Base-by-base conservation (phyloP, 129 eudicot species). In the Calendula officinalis region DNA sequence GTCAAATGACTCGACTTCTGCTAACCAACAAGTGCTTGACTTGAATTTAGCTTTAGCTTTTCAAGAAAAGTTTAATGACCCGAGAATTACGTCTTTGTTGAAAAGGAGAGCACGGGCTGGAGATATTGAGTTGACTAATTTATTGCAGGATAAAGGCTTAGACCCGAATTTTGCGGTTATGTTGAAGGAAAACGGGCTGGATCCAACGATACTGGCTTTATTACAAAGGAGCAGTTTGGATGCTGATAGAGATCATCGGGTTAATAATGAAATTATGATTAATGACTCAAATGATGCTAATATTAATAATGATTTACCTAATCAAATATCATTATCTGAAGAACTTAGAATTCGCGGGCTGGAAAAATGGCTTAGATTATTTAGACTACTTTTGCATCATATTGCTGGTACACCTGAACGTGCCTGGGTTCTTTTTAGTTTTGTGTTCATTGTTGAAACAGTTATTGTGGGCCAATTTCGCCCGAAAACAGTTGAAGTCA, bases 231-330 rank as follows among this genome's bases (percentile, higher is more conserved):
- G 99, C 71, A 94, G 99, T 82, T 73, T 94, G 76, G 99, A 94
- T 88, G 99, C 99, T 13, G 99, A 94, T 78, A 81, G 99, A 73
- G 96, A 88, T 62, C 99, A 94, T 76, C 82, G 94, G 69, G 97
- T 88, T 60, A 85, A 85, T 71, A 83, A 86, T 22, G 85, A 88
- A 47, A 51, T 76, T 35, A 77, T 80, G 56, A 62, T 86, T 58
- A 51, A 70, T 16, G 89, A 92, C 61, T 79, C 97, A 0, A 81
- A 75, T 52, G 82, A 76, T 73, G 82, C 75, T 64, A 85, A 80
- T 15, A 78, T 77, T 64, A 85, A 80, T 15, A 78, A 72, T 71
- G 66, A 75, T 73, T 76, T 81, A 43, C 96, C 85, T 46, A 88
- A 83, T 84, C 89, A 83, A 74, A 82, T 94, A 39, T 81, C 99